phyloP scores from a whole-genome alignment of 768 basidiomycete genomes.

The Russula ochroleuca region DNA sequence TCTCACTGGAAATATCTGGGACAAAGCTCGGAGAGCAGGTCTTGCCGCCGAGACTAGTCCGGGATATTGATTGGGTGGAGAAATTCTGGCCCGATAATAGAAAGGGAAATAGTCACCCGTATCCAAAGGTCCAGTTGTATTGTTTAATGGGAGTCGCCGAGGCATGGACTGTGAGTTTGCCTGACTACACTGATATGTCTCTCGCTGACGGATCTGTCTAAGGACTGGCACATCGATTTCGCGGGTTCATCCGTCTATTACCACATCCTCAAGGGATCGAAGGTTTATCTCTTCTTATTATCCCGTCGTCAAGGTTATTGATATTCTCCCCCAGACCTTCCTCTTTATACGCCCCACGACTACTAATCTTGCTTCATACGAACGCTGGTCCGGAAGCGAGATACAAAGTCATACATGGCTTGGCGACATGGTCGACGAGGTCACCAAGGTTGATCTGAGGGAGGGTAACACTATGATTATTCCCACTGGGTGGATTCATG shows the following conservation, averaged over 20 bases:
- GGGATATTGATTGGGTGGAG: slow-evolving; percentile 96
- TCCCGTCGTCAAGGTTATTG: background rate
- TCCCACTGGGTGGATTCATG: slow-evolving; percentile 96
- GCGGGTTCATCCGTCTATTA: slow-evolving; percentile 98
- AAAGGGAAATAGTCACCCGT: slow-evolving; percentile 62
- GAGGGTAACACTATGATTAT: slow-evolving; percentile 90
- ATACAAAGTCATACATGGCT: slow-evolving; percentile 85
- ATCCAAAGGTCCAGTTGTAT: slow-evolving; percentile 94
- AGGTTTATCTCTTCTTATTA: slow-evolving; percentile 44
- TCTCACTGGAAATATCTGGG: slow-evolving; percentile 89
- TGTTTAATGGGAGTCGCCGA: slow-evolving; percentile 93
- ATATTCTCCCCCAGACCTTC: slow-evolving; percentile 59
- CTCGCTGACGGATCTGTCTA: slow-evolving; percentile 6
- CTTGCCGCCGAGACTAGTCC: slow-evolving; percentile 74
- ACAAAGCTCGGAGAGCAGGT: slow-evolving; percentile 76
- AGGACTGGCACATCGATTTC: slow-evolving; percentile 99
- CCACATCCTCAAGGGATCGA: slow-evolving; percentile 81
- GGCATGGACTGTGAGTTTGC: slow-evolving; percentile 80
- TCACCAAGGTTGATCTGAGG: slow-evolving; percentile 73
- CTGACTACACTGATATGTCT: slow-evolving; percentile 2
- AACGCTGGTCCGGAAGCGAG: slow-evolving; percentile 91
- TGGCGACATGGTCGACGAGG: slow-evolving; percentile 89
- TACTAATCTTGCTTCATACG: slow-evolving; percentile 83
- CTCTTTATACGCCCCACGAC: slow-evolving; percentile 91
- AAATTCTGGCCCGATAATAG: slow-evolving; percentile 85